phyloP scores from a whole-genome alignment of 2,329 filamentous ascomycete genomes.

The Fusarium falciforme region DNA sequence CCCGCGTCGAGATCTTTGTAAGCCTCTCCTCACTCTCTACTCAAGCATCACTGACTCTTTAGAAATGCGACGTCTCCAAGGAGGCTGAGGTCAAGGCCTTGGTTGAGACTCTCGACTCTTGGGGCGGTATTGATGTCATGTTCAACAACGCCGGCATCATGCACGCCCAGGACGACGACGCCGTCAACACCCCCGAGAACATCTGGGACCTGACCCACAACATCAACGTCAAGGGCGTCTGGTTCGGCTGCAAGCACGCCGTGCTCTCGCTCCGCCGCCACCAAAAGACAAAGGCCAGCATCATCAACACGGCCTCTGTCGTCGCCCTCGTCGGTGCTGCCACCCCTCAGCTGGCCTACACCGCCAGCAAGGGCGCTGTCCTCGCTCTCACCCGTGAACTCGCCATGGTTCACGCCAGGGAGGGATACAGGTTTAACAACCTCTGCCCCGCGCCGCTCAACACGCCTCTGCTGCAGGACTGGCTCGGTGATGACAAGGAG shows the following conservation, averaged over 20 bases:
- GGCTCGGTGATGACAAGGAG: slow-evolving; percentile 86
- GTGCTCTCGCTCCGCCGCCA: slow-evolving; percentile 83
- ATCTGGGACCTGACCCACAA: slow-evolving; percentile 95
- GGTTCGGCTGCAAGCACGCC: slow-evolving; percentile 94
- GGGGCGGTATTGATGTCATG: slow-evolving; percentile 90
- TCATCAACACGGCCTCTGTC: slow-evolving; percentile 94
- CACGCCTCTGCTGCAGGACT: slow-evolving; percentile 91
- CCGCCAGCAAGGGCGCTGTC: slow-evolving; percentile 92
- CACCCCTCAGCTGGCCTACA: slow-evolving; percentile 92
- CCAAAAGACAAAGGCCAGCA: slow-evolving; percentile 80
- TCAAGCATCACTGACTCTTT: background rate
- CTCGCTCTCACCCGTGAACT: slow-evolving; percentile 90
- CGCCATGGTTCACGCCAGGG: slow-evolving; percentile 90
- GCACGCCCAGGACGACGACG: slow-evolving; percentile 85
- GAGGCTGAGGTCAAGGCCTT: slow-evolving; percentile 81
- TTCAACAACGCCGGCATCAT: slow-evolving; percentile 99
- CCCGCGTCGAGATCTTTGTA: slow-evolving; percentile 71
- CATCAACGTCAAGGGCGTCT: slow-evolving; percentile 99
- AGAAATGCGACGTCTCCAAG: slow-evolving; percentile 81
- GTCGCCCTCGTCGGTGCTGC: slow-evolving; percentile 89
- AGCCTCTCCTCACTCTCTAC: slow-evolving; percentile 18
- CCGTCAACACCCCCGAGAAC: slow-evolving; percentile 84
- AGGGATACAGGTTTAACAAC: slow-evolving; percentile 89
- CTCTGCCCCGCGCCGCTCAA: slow-evolving; percentile 93
- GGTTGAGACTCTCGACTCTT: slow-evolving; percentile 79